Conservation (phyloP, 2,329 filamentous ascomycete genomes). For the Parascedosporium putredinis region DNA sequence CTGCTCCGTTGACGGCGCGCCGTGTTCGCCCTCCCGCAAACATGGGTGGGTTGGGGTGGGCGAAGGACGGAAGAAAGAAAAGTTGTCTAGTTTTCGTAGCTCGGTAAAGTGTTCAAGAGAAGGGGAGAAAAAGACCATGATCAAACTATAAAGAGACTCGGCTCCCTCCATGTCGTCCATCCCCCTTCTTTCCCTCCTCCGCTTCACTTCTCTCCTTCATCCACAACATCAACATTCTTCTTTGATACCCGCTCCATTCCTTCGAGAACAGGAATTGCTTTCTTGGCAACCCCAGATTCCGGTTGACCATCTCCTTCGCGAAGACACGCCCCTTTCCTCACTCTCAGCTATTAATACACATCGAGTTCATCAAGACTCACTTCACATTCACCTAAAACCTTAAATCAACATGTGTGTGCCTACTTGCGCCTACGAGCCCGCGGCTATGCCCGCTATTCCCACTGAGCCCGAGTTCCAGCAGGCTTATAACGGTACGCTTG, state of each 20-base stretch:
- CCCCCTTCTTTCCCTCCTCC: neutral
- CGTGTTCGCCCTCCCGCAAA: neutral
- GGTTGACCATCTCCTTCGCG: neutral
- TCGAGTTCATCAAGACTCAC: too few relatives aligned
- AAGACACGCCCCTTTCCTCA: neutral
- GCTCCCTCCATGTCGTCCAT: neutral
- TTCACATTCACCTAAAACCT: neutral
- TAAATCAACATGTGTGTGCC: slow-evolving; percentile 2
- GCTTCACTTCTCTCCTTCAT: neutral
- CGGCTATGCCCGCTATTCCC: slow-evolving; percentile 68
- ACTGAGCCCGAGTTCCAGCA: slow-evolving; percentile 96
- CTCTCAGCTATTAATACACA: neutral
- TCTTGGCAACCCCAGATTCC: neutral
- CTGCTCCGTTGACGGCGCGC: slow-evolving; percentile 1
- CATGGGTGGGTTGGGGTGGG: neutral
- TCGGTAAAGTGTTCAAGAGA: neutral
- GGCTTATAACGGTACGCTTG: slow-evolving; percentile 74
- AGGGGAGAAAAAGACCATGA: too few relatives aligned
- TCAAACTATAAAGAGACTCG: slow-evolving; percentile 2
- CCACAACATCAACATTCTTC: neutral
- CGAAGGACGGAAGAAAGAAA: neutral
- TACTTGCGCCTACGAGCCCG: neutral
- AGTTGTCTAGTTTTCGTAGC: neutral
- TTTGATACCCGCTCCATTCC: neutral
- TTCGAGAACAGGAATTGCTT: neutral